Conservation (phyloP, 306 rosid genomes). For the Senna tora region DNA sequence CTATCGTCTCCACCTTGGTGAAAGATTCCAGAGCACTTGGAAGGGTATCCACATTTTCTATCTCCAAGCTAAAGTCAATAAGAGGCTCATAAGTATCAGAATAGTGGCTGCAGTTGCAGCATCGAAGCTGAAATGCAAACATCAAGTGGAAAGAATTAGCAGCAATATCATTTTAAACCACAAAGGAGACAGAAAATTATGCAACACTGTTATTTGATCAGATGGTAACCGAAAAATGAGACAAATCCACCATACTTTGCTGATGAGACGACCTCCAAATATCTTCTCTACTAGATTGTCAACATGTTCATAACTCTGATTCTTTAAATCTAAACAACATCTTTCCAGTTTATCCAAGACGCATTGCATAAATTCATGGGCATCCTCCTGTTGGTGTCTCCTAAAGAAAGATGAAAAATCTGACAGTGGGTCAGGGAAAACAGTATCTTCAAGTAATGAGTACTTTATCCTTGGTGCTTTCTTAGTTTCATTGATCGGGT, state of each 20-base stretch:
- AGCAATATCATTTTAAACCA: constrained; percentile 1
- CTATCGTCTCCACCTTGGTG: constrained; percentile 77
- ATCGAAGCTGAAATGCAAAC: constrained; percentile 66
- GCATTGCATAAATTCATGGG: constrained; percentile 90
- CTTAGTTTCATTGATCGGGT: background rate
- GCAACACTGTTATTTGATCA: constrained; percentile 19
- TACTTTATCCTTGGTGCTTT: background rate
- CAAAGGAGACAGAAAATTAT: constrained; percentile 16
- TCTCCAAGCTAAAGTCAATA: constrained; percentile 86
- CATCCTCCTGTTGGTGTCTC: constrained; percentile 89
- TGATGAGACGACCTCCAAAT: constrained; percentile 81
- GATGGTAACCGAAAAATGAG: background rate
- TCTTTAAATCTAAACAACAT: constrained; percentile 46
- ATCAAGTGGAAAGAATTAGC: constrained; percentile 11
- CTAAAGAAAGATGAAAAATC: constrained; percentile 69
- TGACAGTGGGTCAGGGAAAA: constrained; percentile 56
- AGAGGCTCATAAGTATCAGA: constrained; percentile 79
- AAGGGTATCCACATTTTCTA: constrained; percentile 68
- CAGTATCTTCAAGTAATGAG: constrained; percentile 16
- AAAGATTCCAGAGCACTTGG: constrained; percentile 75
- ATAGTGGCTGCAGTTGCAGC: constrained; percentile 69
- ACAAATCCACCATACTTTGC: constrained; percentile 57
- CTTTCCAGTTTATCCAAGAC: constrained; percentile 75
- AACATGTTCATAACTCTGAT: constrained; percentile 36
- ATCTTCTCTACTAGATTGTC: constrained; percentile 65